Evolutionary conservation across 2,329 filamentous ascomycete genomes (phyloP), one percentile per base, ranked within the genome.

Genomic region (Colletotrichum sp.): DNA sequence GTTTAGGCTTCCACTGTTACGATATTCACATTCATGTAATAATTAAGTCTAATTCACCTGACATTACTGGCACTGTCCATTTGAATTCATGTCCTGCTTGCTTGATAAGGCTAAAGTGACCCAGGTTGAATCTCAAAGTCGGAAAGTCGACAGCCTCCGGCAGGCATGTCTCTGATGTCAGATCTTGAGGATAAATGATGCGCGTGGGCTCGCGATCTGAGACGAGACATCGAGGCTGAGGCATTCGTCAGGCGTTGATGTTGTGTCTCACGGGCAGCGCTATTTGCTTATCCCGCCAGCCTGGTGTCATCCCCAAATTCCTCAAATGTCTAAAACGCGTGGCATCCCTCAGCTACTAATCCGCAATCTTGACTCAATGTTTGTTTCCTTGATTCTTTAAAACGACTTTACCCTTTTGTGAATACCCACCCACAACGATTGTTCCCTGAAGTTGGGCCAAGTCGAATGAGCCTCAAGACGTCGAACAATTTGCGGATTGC

Each of bases 11-110:
- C 55, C 21, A 13, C n/a, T 66, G 57, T 63, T 66, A 76, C 36
- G 48, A 70, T 71, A 67, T 71, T 76, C 66, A 38, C 34, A 36
- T 70, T 70, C 71, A 61, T 34, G 71, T 74, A 76, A 76, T 74
- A 67, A 74, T 75, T 75, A 63, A 74, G 60, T 66, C 15, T 74
- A 71, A 74, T 75, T 67, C 32, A 28, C 28, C 8, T 18, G 34
- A 9, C 5, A 52, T 58, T 13, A 16, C 30, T 21, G 13, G n/a
- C 6, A 58, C 36, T 43, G 4, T 43, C 8, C 9, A 3, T n/a
- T 43, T 18, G 38, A 1, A 9, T 3, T 43, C 38, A 43, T 43
- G 1, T 10, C 36, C 16, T 43, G 16, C 15, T 52, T 4, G 5
- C 8, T 55, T 38, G 21, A 18, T 24, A 15, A 8, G 18, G 15